These are phyloP conservation scores for Pseudogymnoascus sp. DNA, from an alignment of 2,329 filamentous ascomycete species.

Conservation along the genomic window DNA sequence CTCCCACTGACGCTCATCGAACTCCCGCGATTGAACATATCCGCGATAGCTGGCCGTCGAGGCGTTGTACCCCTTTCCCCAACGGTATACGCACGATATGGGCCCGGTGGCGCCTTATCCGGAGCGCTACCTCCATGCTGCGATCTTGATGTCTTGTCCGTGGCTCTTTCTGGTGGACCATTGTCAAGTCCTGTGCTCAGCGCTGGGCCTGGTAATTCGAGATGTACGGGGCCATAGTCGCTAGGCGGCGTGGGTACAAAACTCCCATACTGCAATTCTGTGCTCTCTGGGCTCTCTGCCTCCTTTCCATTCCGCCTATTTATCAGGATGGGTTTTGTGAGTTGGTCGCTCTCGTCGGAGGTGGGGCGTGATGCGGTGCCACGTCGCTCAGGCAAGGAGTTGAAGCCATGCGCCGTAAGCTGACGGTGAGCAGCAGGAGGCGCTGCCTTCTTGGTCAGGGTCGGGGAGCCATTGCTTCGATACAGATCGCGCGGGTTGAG, in stretches of 20 bases:
- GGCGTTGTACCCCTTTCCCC: background rate
- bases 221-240: constrained; percentile 27
- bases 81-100: background rate
- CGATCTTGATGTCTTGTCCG: background rate
- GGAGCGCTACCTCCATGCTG: background rate
- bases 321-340: constrained; percentile 6
- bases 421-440: background rate
- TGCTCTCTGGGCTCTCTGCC: background rate
- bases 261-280: constrained; percentile 47
- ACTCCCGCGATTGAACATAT: constrained; percentile 2
- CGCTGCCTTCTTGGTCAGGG: background rate
- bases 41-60: background rate
- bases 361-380: background rate
- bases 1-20: background rate
- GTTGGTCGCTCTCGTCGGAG: constrained; percentile 6
- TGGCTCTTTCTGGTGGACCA: background rate
- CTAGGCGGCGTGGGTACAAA: constrained; percentile 48
- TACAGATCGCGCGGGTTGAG: constrained; percentile 11
- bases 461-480: constrained; percentile 3
- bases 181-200: background rate
- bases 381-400: constrained; percentile 2
- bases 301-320: constrained; percentile 7
- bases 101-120: background rate
- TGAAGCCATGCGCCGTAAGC: background rate
- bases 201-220: constrained; percentile 56